Base-by-base conservation (phyloP, 352 stramenopile species). In the Pythium periplocum region DNA sequence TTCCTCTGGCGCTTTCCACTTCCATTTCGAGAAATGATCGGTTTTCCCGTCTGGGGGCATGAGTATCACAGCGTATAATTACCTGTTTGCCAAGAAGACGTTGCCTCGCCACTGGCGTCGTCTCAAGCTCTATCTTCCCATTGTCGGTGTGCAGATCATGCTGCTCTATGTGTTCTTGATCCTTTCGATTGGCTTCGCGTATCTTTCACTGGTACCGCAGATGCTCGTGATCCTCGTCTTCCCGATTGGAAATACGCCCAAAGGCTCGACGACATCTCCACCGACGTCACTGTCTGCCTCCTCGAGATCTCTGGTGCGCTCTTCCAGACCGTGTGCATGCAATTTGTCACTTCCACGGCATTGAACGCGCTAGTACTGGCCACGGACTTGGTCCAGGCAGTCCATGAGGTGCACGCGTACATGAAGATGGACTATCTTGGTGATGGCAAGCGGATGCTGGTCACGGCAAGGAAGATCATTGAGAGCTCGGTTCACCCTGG, bases 261-360 rank as follows among this genome's bases (percentile, higher is more conserved):
- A 2, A 38, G 44, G 4, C 52, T 66, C 12, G 12, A 53, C 46
- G 58, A 61, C 34, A 50, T 66, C 37, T 57, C 58, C 4, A 66
- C 52, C 3, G 53, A 61, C 48, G 43, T 60, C 4, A 66, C 58
- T 2, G 51, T 66, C 32, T 66, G 51, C 9, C 48, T 61, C 40
- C 31, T 66, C 2, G 58, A 66, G n/a, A 51, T 66, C 37, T 53
- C 47, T 2, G 48, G 58, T 2, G 58, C 52, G 2, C 53, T 66
- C 30, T 61, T 57, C 52, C 58, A 66, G 48, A 66, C 52, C 10
- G 47, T 61, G 32, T 66, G 58, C 38, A 49, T 61, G n/a, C 51
- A 57, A 45, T 62, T 45, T 30, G 53, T 53, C 6, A 17, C 35
- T 5, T 59, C 53, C 4, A 32, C 10, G 3, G 26, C 26, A 9